Evolutionary conservation across 2,329 filamentous ascomycete species (phyloP).

Genomic region (Fusarium poae): DNA sequence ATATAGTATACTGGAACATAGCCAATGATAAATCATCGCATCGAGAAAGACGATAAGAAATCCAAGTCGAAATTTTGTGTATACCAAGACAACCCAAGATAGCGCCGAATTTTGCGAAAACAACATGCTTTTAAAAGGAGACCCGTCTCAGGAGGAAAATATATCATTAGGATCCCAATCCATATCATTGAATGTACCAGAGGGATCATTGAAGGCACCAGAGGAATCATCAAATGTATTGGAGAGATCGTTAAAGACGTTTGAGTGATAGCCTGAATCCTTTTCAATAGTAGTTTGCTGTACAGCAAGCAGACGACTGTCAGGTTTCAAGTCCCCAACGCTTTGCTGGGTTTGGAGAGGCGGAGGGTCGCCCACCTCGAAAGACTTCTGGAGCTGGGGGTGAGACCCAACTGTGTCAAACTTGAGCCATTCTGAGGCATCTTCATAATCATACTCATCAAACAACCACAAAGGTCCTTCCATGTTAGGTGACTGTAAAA

Average conservation of each 20-base stretch:
- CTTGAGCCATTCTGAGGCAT: neutral
- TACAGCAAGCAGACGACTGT: constrained; percentile 1
- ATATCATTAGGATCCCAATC: constrained; percentile 11
- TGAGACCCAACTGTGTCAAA: constrained; percentile 25
- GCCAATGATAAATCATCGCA: neutral
- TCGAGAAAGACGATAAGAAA: neutral
- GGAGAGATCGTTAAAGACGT: neutral
- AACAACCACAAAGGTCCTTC: constrained; percentile 10
- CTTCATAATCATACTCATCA: constrained; percentile 1
- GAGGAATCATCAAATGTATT: neutral
- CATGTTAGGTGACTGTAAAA: constrained; percentile 22
- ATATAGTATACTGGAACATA: neutral
- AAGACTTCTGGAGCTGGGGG: constrained; percentile 17
- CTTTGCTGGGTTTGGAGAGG: constrained; percentile 11
- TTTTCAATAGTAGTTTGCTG: constrained; percentile 20
- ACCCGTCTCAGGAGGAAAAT: constrained; percentile 8
- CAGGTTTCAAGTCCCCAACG: constrained; percentile 1
- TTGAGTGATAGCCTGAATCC: constrained; percentile 28
- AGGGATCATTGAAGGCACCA: too few relatives aligned
- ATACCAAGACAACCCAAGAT: neutral
- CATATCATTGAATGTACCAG: neutral
- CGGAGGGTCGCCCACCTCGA: neutral
- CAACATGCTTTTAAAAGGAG: neutral
- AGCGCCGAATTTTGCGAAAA: neutral
- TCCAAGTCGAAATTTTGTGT: neutral